phyloP scores from a whole-genome alignment of 805 yeast species.

The Saccharomyces kudriavzevii region DNA sequence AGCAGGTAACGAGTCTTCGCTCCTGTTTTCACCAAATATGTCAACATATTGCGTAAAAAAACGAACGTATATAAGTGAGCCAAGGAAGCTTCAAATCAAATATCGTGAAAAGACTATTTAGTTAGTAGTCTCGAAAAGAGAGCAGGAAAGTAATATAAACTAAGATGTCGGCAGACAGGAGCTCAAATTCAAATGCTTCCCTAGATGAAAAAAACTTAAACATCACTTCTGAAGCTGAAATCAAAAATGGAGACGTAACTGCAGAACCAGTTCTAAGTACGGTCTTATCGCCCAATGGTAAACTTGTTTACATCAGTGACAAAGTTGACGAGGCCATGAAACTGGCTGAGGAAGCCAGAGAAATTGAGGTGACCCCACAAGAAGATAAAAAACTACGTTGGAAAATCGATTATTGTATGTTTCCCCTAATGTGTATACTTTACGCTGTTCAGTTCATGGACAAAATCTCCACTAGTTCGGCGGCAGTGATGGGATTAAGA shows the following conservation, averaged over 20 bases:
- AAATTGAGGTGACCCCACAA: constrained; percentile 25
- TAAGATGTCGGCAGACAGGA: neutral
- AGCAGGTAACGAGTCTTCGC: neutral
- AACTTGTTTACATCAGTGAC: constrained; percentile 29
- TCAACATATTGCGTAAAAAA: neutral
- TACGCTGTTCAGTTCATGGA: constrained; percentile 54
- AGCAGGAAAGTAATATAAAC: neutral
- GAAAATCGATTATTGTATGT: constrained; percentile 44
- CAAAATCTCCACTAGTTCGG: constrained; percentile 44
- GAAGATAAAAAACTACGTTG: constrained; percentile 33
- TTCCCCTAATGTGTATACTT: constrained; percentile 43
- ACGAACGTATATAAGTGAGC: neutral
- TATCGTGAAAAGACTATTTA: neutral
- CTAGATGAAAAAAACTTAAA: neutral
- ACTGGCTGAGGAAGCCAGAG: constrained; percentile 32
- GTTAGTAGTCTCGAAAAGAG: neutral
- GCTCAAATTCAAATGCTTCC: neutral
- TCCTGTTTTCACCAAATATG: neutral
- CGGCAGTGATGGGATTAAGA: constrained; percentile 45
- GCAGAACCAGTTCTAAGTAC: constrained; percentile 5
- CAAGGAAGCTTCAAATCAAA: neutral
- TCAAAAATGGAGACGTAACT: neutral
- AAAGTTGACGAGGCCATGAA: constrained; percentile 43
- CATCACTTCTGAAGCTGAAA: neutral
- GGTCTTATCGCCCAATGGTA: constrained; percentile 22